These are phyloP conservation scores for Escallonia herrerae DNA, from an alignment of 129 eudicot genomes.

Conservation along the genomic window DNA sequence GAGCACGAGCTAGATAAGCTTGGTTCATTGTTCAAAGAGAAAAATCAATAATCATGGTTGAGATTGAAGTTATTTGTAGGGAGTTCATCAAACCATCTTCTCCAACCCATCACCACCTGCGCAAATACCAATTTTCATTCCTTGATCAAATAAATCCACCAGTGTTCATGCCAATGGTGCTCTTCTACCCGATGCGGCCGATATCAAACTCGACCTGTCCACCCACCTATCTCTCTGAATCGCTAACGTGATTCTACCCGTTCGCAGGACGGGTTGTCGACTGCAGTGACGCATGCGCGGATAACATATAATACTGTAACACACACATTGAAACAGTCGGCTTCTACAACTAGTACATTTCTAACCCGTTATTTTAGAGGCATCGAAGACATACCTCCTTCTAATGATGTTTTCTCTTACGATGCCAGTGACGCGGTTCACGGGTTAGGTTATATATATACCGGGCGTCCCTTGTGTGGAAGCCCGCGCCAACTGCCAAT, in stretches of 20 bases:
- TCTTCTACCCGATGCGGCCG: slow-evolving; percentile 4
- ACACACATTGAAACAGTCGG: no score
- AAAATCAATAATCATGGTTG: no score
- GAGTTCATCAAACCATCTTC: slow-evolving; percentile 27
- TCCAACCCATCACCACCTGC: slow-evolving; percentile 28
- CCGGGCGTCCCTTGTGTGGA: slow-evolving; percentile 22
- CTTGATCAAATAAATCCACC: slow-evolving; percentile 36
- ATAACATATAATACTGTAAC: no score
- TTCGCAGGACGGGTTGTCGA: slow-evolving; percentile 23
- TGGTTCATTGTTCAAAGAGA: no score
- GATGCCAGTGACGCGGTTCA: background rate
- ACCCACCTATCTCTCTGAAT: slow-evolving; percentile 12
- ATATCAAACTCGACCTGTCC: background rate
- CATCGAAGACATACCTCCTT: slow-evolving; percentile 15
- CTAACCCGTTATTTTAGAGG: background rate
- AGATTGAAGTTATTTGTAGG: slow-evolving; percentile 13
- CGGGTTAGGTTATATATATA: no score
- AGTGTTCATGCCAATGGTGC: slow-evolving; percentile 13
- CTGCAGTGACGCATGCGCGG: slow-evolving; percentile 32
- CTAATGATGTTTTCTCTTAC: background rate
- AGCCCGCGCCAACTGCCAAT: slow-evolving; percentile 2
- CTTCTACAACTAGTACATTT: no score
- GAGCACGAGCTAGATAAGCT: no score
- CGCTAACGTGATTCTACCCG: slow-evolving; percentile 21
- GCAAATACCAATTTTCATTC: slow-evolving; percentile 24